phyloP scores from a whole-genome alignment of 768 basidiomycete species.

The Lactarius deliciosus region DNA sequence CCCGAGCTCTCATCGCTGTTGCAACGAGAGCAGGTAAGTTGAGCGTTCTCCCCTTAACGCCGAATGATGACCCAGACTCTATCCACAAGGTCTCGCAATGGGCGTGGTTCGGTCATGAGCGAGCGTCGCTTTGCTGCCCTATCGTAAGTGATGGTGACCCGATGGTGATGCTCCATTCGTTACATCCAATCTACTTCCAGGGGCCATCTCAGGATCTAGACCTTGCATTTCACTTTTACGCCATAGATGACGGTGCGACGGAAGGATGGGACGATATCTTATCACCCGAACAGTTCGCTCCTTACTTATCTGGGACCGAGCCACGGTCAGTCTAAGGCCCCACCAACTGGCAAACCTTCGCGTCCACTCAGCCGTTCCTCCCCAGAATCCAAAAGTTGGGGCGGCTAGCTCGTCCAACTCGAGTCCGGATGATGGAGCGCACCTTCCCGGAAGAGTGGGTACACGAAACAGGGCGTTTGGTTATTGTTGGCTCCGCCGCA shows the following conservation, averaged over 20 bases:
- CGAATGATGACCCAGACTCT: neutral
- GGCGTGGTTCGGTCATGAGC: slow-evolving; percentile 29
- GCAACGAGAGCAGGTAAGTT: slow-evolving; percentile 22
- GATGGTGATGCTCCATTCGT: neutral
- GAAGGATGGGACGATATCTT: slow-evolving; percentile 26
- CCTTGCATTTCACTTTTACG: slow-evolving; percentile 32
- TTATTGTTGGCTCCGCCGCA: slow-evolving; percentile 40
- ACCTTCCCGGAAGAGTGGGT: slow-evolving; percentile 38
- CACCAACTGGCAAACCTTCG: neutral
- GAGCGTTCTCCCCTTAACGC: neutral
- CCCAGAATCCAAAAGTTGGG: slow-evolving; percentile 30
- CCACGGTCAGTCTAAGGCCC: slow-evolving; percentile 23
- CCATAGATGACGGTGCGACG: slow-evolving; percentile 27
- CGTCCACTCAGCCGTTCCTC: neutral
- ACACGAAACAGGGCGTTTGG: slow-evolving; percentile 34
- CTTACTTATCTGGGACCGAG: slow-evolving; percentile 20
- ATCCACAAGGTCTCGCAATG: slow-evolving; percentile 21
- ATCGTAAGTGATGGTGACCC: slow-evolving; percentile 11
- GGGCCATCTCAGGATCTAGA: slow-evolving; percentile 29
- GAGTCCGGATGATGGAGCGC: slow-evolving; percentile 30
- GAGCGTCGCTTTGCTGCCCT: slow-evolving; percentile 29
- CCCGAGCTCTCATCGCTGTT: slow-evolving; percentile 23
- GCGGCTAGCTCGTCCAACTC: slow-evolving; percentile 26
- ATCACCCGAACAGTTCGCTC: slow-evolving; percentile 19
- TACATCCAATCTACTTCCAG: neutral